These are phyloP conservation scores for Alternaria alternata DNA, from an alignment of 2,329 filamentous ascomycete species.

Conservation along the genomic window DNA sequence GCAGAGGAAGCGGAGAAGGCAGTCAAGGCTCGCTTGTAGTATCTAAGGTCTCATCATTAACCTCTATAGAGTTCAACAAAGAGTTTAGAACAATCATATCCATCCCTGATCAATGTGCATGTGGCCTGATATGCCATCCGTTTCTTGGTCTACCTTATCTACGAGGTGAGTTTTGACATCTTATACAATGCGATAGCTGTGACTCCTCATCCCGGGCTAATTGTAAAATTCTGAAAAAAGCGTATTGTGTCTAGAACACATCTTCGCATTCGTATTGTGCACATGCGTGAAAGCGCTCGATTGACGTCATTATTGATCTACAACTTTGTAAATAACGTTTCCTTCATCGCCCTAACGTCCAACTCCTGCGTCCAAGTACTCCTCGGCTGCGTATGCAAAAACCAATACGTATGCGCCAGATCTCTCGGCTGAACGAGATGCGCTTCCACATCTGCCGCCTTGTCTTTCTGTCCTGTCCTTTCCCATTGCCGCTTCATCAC, in stretches of 20 bases:
- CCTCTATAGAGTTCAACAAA: background rate
- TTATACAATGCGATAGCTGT: too few relatives aligned
- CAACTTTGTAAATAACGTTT: conserved; percentile 18
- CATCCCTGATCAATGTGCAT: background rate
- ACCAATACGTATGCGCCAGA: conserved; percentile 29
- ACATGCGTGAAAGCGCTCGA: too few relatives aligned
- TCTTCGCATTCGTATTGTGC: too few relatives aligned
- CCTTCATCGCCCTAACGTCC: conserved; percentile 31
- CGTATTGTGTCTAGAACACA: too few relatives aligned
- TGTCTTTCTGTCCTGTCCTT: conserved; percentile 1
- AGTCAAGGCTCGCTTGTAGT: background rate
- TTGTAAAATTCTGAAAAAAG: too few relatives aligned
- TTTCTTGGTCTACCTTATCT: too few relatives aligned
- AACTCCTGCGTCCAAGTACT: conserved; percentile 36
- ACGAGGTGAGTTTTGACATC: rapidly evolving
- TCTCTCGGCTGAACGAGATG: conserved; percentile 20
- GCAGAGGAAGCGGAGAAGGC: background rate
- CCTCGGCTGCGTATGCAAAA: conserved; percentile 29
- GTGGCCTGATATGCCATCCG: rapidly evolving
- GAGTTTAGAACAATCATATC: rapidly evolving
- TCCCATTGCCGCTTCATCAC: background rate
- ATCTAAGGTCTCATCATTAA: rapidly evolving
- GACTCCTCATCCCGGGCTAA: rapidly evolving
- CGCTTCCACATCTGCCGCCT: conserved; percentile 6
- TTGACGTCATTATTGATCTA: background rate